These are phyloP conservation scores for Russula brevipes DNA, from an alignment of 768 basidiomycete species.

Conservation along the genomic window DNA sequence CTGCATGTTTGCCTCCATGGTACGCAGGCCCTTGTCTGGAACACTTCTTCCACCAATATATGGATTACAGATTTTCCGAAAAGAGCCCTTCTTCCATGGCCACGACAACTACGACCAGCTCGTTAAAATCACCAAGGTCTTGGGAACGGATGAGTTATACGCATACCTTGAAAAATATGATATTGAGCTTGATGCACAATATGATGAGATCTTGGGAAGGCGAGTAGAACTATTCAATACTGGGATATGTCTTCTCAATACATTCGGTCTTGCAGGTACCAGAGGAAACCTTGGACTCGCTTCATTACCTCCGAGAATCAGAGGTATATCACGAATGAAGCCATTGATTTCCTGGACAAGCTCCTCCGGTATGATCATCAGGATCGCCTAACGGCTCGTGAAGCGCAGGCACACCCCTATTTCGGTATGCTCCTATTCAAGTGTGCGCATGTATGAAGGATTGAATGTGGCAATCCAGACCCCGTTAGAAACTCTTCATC, in stretches of 20 bases:
- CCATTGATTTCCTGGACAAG: constrained; percentile 94
- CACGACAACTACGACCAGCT: constrained; percentile 99
- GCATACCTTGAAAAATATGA: constrained; percentile 92
- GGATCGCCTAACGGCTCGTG: constrained; percentile 89
- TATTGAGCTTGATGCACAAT: constrained; percentile 92
- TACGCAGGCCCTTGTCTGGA: constrained; percentile 31
- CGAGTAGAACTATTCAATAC: constrained; percentile 29
- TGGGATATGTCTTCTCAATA: constrained; percentile 10
- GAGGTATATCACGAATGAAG: constrained; percentile 93
- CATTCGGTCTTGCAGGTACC: constrained; percentile 51
- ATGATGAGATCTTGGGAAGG: constrained; percentile 91
- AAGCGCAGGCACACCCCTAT: constrained; percentile 90
- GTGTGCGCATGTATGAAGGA: constrained; percentile 20
- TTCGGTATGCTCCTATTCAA: constrained; percentile 53
- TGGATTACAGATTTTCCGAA: constrained; percentile 81
- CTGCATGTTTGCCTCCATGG: constrained; percentile 99
- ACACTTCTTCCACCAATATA: constrained; percentile 5
- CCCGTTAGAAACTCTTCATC: constrained; percentile 55
- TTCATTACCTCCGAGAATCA: constrained; percentile 97
- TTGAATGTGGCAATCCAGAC: constrained; percentile 42
- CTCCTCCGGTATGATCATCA: constrained; percentile 96
- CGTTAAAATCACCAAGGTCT: constrained; percentile 95
- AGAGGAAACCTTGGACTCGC: constrained; percentile 90
- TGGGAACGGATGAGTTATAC: constrained; percentile 94
- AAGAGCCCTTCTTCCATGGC: constrained; percentile 99